Conservation (phyloP, 805 yeast species). For the Lachancea kluyveri region DNA sequence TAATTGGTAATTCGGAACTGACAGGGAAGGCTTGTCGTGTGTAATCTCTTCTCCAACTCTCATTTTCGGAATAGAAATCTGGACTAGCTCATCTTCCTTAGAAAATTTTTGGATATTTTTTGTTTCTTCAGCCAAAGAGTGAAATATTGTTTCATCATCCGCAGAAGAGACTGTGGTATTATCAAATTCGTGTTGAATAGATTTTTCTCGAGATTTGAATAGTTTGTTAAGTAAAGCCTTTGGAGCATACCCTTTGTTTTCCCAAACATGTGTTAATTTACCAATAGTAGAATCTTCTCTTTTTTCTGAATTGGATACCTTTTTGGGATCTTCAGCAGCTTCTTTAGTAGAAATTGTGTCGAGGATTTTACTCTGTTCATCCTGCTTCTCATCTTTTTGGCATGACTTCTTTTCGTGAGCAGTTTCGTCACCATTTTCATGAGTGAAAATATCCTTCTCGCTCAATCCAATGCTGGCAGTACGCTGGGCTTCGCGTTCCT, state of each 20-base stretch:
- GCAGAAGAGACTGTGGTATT: neutral
- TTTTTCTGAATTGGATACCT: slow-evolving; percentile 1
- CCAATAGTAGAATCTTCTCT: too few species aligned
- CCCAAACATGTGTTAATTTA: neutral
- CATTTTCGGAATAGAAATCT: too few species aligned
- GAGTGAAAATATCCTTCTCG: too few species aligned
- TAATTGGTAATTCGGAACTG: too few species aligned
- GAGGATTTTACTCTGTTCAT: too few species aligned
- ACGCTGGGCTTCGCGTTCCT: neutral
- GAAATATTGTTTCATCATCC: slow-evolving; percentile 1
- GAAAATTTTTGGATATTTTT: too few species aligned
- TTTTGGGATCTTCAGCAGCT: neutral
- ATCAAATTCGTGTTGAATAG: neutral
- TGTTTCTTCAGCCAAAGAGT: too few species aligned
- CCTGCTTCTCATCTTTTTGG: neutral
- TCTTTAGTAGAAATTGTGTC: slow-evolving; percentile 8
- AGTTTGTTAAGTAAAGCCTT: neutral
- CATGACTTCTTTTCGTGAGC: too few species aligned
- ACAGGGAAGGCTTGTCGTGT: too few species aligned
- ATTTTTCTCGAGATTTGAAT: slow-evolving; percentile 1
- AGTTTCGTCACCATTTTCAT: too few species aligned
- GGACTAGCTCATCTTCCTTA: too few species aligned
- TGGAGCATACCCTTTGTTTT: neutral
- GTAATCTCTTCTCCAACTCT: too few species aligned
- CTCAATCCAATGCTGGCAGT: neutral